phyloP scores from a whole-genome alignment of 192 early-diverging fungal species.

The Dissophora ornata region DNA sequence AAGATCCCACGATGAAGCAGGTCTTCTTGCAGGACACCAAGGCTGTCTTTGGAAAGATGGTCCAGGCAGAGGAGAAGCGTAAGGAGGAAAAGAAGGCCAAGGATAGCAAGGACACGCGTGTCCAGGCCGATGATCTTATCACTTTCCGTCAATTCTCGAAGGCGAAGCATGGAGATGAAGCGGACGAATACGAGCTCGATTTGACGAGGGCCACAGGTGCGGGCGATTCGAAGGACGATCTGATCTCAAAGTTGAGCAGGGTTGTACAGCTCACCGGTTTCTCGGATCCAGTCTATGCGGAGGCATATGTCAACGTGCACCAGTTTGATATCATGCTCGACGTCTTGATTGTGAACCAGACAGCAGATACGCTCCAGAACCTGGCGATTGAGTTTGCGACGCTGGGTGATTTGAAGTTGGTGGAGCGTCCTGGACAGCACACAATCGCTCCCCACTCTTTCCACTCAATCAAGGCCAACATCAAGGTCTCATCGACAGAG shows the following conservation, averaged over 20 bases:
- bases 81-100: slow-evolving; percentile 72
- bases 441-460: slow-evolving; percentile 92
- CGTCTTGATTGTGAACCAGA: slow-evolving; percentile 98
- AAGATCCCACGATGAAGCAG: slow-evolving; percentile 65
- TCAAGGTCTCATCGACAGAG: slow-evolving; percentile 99
- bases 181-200: slow-evolving; percentile 91
- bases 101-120: slow-evolving; percentile 69
- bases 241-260: slow-evolving; percentile 92
- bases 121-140: slow-evolving; percentile 92
- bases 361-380: slow-evolving; percentile 93
- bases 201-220: slow-evolving; percentile 87
- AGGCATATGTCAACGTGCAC: slow-evolving; percentile 96
- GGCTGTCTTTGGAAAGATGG: slow-evolving; percentile 71
- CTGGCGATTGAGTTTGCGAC: slow-evolving; percentile 99
- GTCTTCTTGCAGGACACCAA: slow-evolving; percentile 70
- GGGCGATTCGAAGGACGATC: slow-evolving; percentile 74
- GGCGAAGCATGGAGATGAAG: slow-evolving; percentile 68
- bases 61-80: slow-evolving; percentile 74
- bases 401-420: slow-evolving; percentile 96
- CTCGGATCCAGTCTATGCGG: slow-evolving; percentile 98
- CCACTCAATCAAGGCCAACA: slow-evolving; percentile 95
- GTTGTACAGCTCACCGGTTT: slow-evolving; percentile 97
- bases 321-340: slow-evolving; percentile 97
- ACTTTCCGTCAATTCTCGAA: slow-evolving; percentile 88
- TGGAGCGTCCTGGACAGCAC: slow-evolving; percentile 91